A percentile compares a stretch with the other conserved stretches of the same genome.
Conservation (phyloP, 1,139 yeast genomes). For the Wickerhamomyces sp. region DNA sequence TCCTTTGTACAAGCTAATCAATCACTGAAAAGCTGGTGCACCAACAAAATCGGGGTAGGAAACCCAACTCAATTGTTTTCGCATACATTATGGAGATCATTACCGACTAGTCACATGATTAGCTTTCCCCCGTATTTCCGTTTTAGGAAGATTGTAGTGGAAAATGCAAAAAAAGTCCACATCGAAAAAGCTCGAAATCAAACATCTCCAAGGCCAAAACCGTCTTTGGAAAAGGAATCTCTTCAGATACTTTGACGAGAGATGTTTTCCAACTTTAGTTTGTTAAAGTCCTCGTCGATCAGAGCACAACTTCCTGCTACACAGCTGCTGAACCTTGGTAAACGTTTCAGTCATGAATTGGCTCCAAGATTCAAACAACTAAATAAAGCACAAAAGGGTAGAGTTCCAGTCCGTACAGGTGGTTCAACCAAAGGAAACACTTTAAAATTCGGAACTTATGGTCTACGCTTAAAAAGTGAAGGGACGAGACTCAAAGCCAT, state of each 20-base stretch:
- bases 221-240: too few relatives aligned
- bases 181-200: too few relatives aligned
- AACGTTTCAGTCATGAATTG: slow-evolving; percentile 74
- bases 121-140: too few relatives aligned
- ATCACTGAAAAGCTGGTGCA: too few relatives aligned
- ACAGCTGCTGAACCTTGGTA: slow-evolving; percentile 14
- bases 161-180: too few relatives aligned
- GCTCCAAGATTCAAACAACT: slow-evolving; percentile 76
- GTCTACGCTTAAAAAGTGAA: slow-evolving; percentile 79
- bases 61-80: too few relatives aligned
- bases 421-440: slow-evolving; percentile 89
- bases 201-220: too few relatives aligned
- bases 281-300: background rate
- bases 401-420: slow-evolving; percentile 92
- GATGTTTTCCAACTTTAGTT: slow-evolving; percentile 10
- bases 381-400: slow-evolving; percentile 87
- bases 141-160: too few relatives aligned
- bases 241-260: too few relatives aligned
- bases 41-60: too few relatives aligned
- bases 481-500: slow-evolving; percentile 87
- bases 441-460: slow-evolving; percentile 76
- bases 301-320: slow-evolving; percentile 4
- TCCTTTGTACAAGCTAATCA: background rate
- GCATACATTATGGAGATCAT: too few relatives aligned
- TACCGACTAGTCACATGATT: too few relatives aligned